A percentile compares a stretch with the other conserved stretches of the same genome.
phyloP scores from a whole-genome alignment of 257 asterid genomes.

The Salvia splendens region DNA sequence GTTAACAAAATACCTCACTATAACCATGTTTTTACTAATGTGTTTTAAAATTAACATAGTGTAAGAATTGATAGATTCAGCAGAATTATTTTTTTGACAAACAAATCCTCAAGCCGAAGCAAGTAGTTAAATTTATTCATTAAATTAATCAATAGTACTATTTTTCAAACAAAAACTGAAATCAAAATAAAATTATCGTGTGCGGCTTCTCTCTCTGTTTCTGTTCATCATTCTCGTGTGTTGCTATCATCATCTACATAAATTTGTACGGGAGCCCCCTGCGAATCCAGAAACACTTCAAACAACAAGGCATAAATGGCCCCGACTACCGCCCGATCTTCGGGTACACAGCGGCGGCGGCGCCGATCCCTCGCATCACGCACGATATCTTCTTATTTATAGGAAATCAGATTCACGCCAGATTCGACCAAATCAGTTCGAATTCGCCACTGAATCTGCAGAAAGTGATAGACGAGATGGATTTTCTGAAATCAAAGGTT shows the following conservation, averaged over 20 bases:
- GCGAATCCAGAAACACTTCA: conserved; percentile 44
- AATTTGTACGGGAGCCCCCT: conserved; percentile 46
- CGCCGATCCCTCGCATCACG: conserved; percentile 39
- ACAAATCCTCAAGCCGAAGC: no score
- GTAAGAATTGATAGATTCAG: no score
- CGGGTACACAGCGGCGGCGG: conserved; percentile 52
- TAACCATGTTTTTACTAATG: no score
- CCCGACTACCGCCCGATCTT: conserved; percentile 53
- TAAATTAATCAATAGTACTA: no score
- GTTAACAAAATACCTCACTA: no score
- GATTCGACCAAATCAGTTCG: neutral
- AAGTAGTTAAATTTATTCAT: no score
- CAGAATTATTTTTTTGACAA: no score
- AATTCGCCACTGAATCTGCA: neutral
- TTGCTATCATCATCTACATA: conserved; percentile 26
- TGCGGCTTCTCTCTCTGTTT: conserved; percentile 11
- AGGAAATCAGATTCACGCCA: neutral
- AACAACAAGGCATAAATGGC: conserved; percentile 51
- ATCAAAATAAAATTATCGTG: no score
- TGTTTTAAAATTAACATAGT: no score
- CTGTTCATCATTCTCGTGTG: conserved; percentile 1
- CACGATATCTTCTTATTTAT: conserved; percentile 55
- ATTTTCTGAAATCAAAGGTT: neutral
- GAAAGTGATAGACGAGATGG: neutral
- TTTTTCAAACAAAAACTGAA: no score